Evolutionary conservation across 2,329 filamentous ascomycete genomes (phyloP).

Genomic region (Diaporthe vaccinii): DNA sequence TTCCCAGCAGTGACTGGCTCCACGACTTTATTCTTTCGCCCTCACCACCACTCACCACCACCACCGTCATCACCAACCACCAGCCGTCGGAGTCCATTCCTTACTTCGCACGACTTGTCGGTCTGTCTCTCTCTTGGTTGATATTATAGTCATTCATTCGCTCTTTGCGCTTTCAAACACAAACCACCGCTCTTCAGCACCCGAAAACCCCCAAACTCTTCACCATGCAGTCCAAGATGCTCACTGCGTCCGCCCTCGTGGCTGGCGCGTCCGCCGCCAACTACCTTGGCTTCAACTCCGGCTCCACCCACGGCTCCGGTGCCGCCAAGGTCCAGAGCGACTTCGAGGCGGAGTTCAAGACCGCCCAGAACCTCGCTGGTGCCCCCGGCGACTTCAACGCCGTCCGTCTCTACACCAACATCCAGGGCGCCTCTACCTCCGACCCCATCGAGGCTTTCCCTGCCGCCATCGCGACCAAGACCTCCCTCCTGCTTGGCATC

Average conservation of each 20-base stretch:
- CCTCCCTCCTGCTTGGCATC: slow-evolving; percentile 83
- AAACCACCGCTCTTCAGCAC: slow-evolving; percentile 12
- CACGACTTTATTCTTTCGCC: slow-evolving; percentile 2
- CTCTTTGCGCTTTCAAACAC: not conserved
- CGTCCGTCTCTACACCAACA: slow-evolving; percentile 82
- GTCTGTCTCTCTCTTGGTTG: slow-evolving; percentile 1
- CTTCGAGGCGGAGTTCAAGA: slow-evolving; percentile 79
- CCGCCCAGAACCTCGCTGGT: slow-evolving; percentile 73
- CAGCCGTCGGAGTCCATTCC: slow-evolving; percentile 34
- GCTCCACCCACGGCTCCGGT: slow-evolving; percentile 71
- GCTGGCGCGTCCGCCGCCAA: slow-evolving; percentile 47
- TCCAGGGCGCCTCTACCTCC: slow-evolving; percentile 76
- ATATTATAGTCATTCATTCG: slow-evolving; percentile 18
- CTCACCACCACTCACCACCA: slow-evolving; percentile 3
- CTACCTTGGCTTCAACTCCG: slow-evolving; percentile 81
- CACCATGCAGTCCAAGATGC: slow-evolving; percentile 36
- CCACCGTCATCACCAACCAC: slow-evolving; percentile 9
- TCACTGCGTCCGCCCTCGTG: slow-evolving; percentile 32
- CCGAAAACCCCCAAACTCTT: not conserved
- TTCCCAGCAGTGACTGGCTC: slow-evolving; percentile 17
- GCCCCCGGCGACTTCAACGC: slow-evolving; percentile 74
- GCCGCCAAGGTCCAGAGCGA: slow-evolving; percentile 71
- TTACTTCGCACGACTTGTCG: slow-evolving; percentile 31
- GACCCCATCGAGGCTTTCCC: slow-evolving; percentile 80
- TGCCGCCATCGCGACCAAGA: slow-evolving; percentile 85